phyloP scores from a whole-genome alignment of 169 alveolate species.

The Eimeria falciformis region DNA sequence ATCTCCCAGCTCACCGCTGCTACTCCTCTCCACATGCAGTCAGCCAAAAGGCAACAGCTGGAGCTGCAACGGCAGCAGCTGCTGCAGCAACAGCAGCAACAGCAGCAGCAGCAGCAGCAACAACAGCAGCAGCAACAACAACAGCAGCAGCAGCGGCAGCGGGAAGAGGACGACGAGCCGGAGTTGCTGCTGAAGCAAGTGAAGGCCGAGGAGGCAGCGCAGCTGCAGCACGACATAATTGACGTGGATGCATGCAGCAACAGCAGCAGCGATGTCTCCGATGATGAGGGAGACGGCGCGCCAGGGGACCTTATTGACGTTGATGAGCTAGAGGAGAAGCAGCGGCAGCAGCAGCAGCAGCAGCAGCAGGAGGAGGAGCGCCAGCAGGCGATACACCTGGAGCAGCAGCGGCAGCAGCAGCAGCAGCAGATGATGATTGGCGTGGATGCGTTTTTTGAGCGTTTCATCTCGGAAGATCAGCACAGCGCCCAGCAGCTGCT shows the following conservation, averaged over 20 bases:
- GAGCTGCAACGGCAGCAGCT: not conserved
- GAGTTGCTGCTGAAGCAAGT: slow-evolving; percentile 22
- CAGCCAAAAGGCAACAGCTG: not conserved
- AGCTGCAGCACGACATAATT: slow-evolving; percentile 13
- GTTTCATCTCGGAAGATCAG: slow-evolving; percentile 6
- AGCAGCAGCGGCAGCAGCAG: slow-evolving; percentile 40
- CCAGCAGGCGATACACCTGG: not conserved
- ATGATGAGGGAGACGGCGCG: not conserved
- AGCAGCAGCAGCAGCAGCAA: not conserved
- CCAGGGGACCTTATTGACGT: slow-evolving; percentile 3
- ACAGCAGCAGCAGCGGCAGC: not conserved
- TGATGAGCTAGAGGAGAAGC: slow-evolving; percentile 1
- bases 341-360: not conserved
- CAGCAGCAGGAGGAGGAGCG: slow-evolving; percentile 19
- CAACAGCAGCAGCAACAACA: not conserved
- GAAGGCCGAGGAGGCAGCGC: not conserved
- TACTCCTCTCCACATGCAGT: not conserved
- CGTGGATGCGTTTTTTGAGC: slow-evolving; percentile 1
- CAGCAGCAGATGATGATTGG: not conserved
- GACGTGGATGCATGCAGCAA: slow-evolving; percentile 25
- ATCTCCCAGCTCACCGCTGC: not conserved
- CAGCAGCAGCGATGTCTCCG: slow-evolving; percentile 3
- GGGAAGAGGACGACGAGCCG: not conserved
- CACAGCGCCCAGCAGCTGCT: slow-evolving; percentile 14
- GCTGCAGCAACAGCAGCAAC: not conserved